Percentiles rank a stretch among this genome's conserved stretches.
These are phyloP conservation scores for Dissophora globulifera DNA, from an alignment of 192 early-diverging fungal genomes.

Conservation along the genomic window DNA sequence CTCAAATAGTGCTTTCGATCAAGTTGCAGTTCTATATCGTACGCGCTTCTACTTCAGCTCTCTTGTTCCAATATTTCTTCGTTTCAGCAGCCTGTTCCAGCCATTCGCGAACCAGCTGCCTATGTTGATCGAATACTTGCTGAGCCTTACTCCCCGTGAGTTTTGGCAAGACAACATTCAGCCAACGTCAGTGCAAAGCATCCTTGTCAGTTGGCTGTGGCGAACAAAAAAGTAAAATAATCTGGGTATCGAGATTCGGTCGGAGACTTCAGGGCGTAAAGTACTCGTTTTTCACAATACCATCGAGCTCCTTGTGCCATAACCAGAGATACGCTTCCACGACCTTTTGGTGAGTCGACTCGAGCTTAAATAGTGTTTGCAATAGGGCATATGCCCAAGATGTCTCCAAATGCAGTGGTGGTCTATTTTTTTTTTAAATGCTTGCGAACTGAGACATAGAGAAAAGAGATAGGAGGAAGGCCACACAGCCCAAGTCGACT, in stretches of 20 bases:
- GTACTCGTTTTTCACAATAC: slow-evolving; percentile 10
- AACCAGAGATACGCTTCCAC: too few relatives aligned
- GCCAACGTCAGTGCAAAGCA: slow-evolving; percentile 2
- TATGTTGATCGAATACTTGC: slow-evolving; percentile 8
- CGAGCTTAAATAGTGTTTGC: too few relatives aligned
- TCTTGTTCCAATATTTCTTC: slow-evolving; percentile 1
- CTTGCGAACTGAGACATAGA: too few relatives aligned
- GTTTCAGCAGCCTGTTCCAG: background rate
- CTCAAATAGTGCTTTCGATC: slow-evolving; percentile 16
- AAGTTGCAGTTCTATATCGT: slow-evolving; percentile 1
- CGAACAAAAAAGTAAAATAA: background rate
- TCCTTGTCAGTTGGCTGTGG: background rate
- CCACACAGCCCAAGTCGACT: too few relatives aligned
- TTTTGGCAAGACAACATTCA: slow-evolving; percentile 1
- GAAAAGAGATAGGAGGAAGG: too few relatives aligned
- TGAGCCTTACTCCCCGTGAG: slow-evolving; percentile 5
- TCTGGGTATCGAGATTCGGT: background rate
- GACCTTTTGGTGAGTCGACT: too few relatives aligned
- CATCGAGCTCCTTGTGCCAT: slow-evolving; percentile 10
- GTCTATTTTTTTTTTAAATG: too few relatives aligned
- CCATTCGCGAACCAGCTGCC: slow-evolving; percentile 11
- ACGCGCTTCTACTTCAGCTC: slow-evolving; percentile 1
- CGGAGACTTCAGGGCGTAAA: background rate
- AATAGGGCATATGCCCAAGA: too few relatives aligned
- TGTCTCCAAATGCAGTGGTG: too few relatives aligned